A percentile compares a stretch with the other conserved stretches of the same genome.
phyloP scores from a whole-genome alignment of 2,329 filamentous ascomycete genomes.

The Chaetomium sp. region DNA sequence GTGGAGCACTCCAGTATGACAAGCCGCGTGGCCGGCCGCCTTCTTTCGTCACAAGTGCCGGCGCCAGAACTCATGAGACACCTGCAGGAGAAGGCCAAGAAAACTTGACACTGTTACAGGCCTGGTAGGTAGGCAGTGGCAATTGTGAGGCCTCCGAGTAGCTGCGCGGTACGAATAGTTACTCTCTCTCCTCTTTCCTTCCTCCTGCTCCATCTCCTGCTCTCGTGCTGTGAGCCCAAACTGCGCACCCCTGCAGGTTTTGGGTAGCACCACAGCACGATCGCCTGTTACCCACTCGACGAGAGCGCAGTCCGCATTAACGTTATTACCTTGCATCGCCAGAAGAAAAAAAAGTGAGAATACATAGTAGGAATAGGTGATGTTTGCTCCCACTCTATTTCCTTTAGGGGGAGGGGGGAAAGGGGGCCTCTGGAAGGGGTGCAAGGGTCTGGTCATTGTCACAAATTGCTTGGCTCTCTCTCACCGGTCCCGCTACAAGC shows the following conservation, averaged over 20 bases:
- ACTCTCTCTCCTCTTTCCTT: too few relatives aligned
- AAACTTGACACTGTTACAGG: not conserved
- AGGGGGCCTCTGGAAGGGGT: not conserved
- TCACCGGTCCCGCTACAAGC: not conserved
- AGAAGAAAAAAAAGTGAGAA: not conserved
- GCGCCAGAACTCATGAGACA: not conserved
- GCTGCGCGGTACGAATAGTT: too few relatives aligned
- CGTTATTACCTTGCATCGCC: too few relatives aligned
- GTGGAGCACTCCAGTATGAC: not conserved
- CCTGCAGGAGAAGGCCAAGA: not conserved
- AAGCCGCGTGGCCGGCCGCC: too few relatives aligned
- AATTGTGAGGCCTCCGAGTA: too few relatives aligned
- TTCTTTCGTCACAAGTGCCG: not conserved
- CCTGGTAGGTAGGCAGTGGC: too few relatives aligned
- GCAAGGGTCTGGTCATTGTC: not conserved
- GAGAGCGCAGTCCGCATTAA: not conserved
- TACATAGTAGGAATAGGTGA: not conserved
- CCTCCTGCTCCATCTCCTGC: not conserved
- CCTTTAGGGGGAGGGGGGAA: not conserved
- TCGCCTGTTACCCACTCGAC: not conserved
- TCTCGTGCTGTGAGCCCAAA: slow-evolving; percentile 32
- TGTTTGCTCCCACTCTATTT: not conserved
- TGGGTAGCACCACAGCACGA: slow-evolving; percentile 13
- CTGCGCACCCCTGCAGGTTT: not conserved
- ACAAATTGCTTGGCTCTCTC: not conserved